Percentiles rank a stretch among this genome's conserved stretches.
These are phyloP conservation scores for Lactarius akahatsu DNA, from an alignment of 768 basidiomycete species.

Conservation along the genomic window DNA sequence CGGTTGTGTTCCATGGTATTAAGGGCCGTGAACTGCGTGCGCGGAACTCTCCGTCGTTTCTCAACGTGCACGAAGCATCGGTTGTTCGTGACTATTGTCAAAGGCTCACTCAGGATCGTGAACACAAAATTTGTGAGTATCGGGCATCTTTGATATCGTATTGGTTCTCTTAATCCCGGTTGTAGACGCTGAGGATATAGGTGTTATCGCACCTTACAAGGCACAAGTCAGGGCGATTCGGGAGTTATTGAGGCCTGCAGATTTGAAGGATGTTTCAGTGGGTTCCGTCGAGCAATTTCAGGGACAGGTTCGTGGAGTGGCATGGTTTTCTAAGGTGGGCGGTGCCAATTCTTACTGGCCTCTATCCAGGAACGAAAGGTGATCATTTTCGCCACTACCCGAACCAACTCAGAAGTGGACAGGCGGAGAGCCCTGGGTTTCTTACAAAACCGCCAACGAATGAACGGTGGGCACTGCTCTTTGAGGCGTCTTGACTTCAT, in stretches of 20 bases:
- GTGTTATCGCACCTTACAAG: constrained; percentile 43
- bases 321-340: too few species aligned
- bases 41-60: constrained; percentile 41
- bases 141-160: background rate
- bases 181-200: constrained; percentile 37
- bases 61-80: constrained; percentile 41
- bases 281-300: constrained; percentile 45
- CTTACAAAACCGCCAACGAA: constrained; percentile 37
- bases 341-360: too few species aligned
- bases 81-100: constrained; percentile 38
- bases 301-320: constrained; percentile 37
- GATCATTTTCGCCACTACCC: constrained; percentile 41
- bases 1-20: constrained; percentile 39
- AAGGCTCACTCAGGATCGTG: constrained; percentile 32
- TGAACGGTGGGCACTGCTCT: constrained; percentile 39
- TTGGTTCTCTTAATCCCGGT: background rate
- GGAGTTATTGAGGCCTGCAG: constrained; percentile 26
- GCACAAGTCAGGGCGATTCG: constrained; percentile 40
- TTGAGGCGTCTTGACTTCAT: background rate
- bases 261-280: constrained; percentile 34
- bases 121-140: constrained; percentile 37
- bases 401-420: constrained; percentile 35
- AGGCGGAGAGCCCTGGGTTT: constrained; percentile 38
- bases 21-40: constrained; percentile 39
- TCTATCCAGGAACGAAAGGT: constrained; percentile 42